A percentile compares a stretch with the other conserved stretches of the same genome.
Conservation (phyloP, 2,329 filamentous ascomycete genomes). For the Septoria petroselini region DNA sequence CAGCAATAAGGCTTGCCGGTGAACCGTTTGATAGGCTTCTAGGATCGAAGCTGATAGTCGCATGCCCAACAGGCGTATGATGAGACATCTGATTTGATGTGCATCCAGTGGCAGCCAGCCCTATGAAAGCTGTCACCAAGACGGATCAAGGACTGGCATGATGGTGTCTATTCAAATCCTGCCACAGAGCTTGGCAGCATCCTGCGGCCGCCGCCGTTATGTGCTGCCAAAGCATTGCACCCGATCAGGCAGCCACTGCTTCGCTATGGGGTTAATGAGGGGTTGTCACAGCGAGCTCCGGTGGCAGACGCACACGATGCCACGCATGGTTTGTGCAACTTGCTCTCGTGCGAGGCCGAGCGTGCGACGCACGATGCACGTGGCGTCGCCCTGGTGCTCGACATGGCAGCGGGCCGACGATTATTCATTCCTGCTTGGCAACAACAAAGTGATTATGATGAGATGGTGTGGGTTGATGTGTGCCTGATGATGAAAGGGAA, state of each 20-base stretch:
- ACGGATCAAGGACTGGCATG: neutral
- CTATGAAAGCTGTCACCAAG: neutral
- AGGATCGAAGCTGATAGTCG: neutral
- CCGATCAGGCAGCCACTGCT: neutral
- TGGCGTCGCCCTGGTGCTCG: neutral
- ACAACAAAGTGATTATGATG: neutral
- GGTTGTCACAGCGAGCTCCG: neutral
- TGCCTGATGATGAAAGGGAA: neutral
- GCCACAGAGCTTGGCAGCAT: neutral
- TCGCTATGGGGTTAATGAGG: neutral
- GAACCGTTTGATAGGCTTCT: no score
- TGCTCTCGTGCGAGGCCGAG: no score
- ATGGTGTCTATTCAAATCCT: neutral
- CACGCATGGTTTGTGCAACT: neutral
- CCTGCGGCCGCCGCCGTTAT: neutral
- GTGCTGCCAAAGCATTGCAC: neutral
- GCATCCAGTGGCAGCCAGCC: neutral
- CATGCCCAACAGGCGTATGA: neutral
- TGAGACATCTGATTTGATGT: neutral
- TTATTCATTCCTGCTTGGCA: no score
- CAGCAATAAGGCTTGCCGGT: no score
- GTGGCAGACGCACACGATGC: neutral
- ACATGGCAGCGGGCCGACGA: no score
- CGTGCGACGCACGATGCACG: neutral
- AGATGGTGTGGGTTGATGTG: no score